A percentile compares a stretch with the other conserved stretches of the same genome.
Evolutionary conservation across 2,329 filamentous ascomycete genomes (phyloP).

Genomic region (Chaetomium sp.): DNA sequence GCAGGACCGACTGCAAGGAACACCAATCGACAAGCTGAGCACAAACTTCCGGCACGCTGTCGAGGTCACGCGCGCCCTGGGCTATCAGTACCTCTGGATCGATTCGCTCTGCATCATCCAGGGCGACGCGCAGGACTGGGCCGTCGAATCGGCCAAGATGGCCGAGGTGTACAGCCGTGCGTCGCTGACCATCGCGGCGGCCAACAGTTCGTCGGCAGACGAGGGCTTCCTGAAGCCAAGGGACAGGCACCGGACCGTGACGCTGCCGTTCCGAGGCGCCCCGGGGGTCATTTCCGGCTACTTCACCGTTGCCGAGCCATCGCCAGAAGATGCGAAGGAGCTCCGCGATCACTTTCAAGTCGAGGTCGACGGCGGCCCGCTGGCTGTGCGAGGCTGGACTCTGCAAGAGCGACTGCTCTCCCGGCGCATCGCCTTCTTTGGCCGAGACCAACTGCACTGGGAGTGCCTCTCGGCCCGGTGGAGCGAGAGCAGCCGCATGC

Average conservation of each 20-base stretch:
- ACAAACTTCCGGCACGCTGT: constrained; percentile 28
- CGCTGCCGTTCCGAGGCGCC: neutral
- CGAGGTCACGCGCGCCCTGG: constrained; percentile 18
- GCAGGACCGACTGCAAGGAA: constrained; percentile 9
- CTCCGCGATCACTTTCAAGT: neutral
- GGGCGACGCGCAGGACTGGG: constrained; percentile 23
- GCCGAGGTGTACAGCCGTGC: constrained; percentile 25
- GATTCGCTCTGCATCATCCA: too few species aligned
- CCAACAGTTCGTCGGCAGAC: neutral
- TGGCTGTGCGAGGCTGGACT: constrained; percentile 25
- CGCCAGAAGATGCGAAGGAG: too few species aligned
- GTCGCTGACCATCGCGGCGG: constrained; percentile 23
- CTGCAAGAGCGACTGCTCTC: constrained; percentile 27
- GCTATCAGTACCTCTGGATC: constrained; percentile 29
- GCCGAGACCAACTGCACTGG: neutral
- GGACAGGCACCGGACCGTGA: neutral
- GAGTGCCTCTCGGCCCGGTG: neutral
- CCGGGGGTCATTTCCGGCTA: too few species aligned
- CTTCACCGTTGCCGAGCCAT: too few species aligned
- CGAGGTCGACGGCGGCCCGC: neutral
- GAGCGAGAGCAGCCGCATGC: neutral
- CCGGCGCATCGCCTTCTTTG: constrained; percentile 11
- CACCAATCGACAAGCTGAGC: constrained; percentile 17
- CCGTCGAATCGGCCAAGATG: constrained; percentile 25
- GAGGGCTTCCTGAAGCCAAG: constrained; percentile 1